Evolutionary conservation across 805 yeast genomes (phyloP), one percentile per base, ranked within the genome.

Genomic region (Saccharomycopsis lassenensis): DNA sequence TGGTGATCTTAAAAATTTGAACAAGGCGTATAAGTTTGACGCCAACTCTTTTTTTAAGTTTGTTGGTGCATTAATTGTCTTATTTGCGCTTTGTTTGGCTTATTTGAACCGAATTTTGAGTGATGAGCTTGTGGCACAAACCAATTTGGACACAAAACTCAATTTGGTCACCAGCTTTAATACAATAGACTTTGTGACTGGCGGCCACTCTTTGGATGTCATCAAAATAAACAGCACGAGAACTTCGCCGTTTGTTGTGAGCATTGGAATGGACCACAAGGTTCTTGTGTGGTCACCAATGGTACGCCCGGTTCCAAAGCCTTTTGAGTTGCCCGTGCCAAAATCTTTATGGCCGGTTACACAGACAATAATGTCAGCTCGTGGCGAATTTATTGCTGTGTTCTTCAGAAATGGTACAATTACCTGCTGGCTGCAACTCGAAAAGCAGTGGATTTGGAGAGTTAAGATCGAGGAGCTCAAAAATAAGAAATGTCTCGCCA

Each of bases 261-360:
- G 81, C 1, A 67, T 79, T 19, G 89, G 87, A 3, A 58, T 84
- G 50, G 93, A 83, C 48, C 86, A 79, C 46, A 70, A 66, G 41
- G 65, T 83, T 3, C 53, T 73, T 22, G 71, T 82, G 7, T 83
- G 93, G 93, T 77, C 82, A 0, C 86, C 86, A 3, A 51, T 75
- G 37, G 55, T 62, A 1, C 54, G 51, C 15, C 81, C 64, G 27
- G 52, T 57, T 33, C 40, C 43, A 15, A 77, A 66, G 35, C 75
- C 74, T 5, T 60, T 67, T 1, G 62, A 58, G 31, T 48, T 66
- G 19, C 69, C 69, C 15, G 50, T 59, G 4, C 50, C 58, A 7
- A 52, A 61, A 3, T 64, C 67, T 26, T 60, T 70, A 32, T 69
- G 83, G 75, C 87, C 86, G 1, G 63, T 80, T 0, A 67, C 73